Evolutionary conservation across 169 alveolate genomes (phyloP).

Genomic region (Babesia caballi): DNA sequence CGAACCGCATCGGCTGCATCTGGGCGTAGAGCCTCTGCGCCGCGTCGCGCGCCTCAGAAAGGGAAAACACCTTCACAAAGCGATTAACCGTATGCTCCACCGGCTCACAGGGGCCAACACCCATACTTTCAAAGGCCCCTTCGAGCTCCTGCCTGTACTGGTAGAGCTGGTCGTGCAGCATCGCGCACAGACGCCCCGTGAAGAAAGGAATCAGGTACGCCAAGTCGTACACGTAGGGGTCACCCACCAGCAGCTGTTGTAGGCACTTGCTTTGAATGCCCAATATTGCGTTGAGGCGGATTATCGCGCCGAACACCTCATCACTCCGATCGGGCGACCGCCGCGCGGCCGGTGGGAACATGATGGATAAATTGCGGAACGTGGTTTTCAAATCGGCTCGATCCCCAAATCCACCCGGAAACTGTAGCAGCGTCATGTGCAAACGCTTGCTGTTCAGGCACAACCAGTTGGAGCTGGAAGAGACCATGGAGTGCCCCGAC

Average conservation of each 20-base stretch:
- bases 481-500: not conserved
- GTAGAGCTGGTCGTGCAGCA: conserved; percentile 19
- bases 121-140: not conserved
- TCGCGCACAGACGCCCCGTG: conserved; percentile 20
- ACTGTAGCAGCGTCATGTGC: not conserved
- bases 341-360: conserved; percentile 12
- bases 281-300: conserved; percentile 13
- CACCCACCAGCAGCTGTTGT: conserved; percentile 16
- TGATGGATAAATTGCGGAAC: conserved; percentile 11
- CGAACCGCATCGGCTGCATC: not conserved
- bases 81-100: not conserved
- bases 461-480: conserved; percentile 7
- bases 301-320: conserved; percentile 8
- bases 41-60: conserved; percentile 6
- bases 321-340: not conserved
- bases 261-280: not conserved
- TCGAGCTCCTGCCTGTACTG: conserved; percentile 19
- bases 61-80: not conserved
- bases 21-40: conserved; percentile 5
- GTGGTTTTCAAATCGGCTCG: not conserved
- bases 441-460: conserved; percentile 16
- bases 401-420: not conserved
- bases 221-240: conserved; percentile 23
- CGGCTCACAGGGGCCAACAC: not conserved
- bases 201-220: conserved; percentile 23